Percentiles rank a stretch among this genome's conserved stretches.
Conservation (phyloP, 2,329 filamentous ascomycete genomes). For the Thielaviopsis musarum region DNA sequence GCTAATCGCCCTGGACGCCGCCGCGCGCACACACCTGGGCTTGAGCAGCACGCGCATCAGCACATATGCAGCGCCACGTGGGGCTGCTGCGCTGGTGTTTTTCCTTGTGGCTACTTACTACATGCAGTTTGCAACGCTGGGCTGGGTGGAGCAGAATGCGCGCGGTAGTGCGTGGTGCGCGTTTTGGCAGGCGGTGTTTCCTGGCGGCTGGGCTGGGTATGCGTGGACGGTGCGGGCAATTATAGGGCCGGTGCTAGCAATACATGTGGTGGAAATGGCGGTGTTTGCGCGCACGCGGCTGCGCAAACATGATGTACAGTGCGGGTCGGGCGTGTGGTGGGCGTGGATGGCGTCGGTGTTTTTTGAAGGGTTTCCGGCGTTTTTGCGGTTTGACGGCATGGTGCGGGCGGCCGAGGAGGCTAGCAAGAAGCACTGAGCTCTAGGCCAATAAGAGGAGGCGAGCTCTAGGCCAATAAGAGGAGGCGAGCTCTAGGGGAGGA, state of each 20-base stretch:
- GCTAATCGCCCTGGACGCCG: slow-evolving; percentile 53
- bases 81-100: slow-evolving; percentile 19
- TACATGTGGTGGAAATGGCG: slow-evolving; percentile 50
- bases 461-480: too few species aligned
- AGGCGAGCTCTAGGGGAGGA: too few species aligned
- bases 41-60: slow-evolving; percentile 31
- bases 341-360: slow-evolving; percentile 36
- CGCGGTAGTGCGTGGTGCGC: slow-evolving; percentile 32
- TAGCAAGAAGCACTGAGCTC: slow-evolving; percentile 23
- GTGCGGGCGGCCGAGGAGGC: slow-evolving; percentile 26
- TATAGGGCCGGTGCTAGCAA: slow-evolving; percentile 38
- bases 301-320: slow-evolving; percentile 29
- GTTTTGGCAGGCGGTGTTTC: slow-evolving; percentile 32
- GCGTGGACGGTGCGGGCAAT: slow-evolving; percentile 42
- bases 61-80: slow-evolving; percentile 24
- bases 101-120: slow-evolving; percentile 36
- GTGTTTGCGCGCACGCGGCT: slow-evolving; percentile 33
- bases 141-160: slow-evolving; percentile 24
- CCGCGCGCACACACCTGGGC: slow-evolving; percentile 39
- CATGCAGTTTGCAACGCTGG: slow-evolving; percentile 20
- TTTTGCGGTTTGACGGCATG: slow-evolving; percentile 27
- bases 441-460: too few species aligned
- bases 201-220: slow-evolving; percentile 38
- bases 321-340: slow-evolving; percentile 33
- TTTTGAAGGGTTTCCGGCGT: slow-evolving; percentile 35